Evolutionary conservation across 148 eudicot genomes (phyloP), one percentile per base, ranked within the genome.

Genomic region (Hydrangea macrophylla): DNA sequence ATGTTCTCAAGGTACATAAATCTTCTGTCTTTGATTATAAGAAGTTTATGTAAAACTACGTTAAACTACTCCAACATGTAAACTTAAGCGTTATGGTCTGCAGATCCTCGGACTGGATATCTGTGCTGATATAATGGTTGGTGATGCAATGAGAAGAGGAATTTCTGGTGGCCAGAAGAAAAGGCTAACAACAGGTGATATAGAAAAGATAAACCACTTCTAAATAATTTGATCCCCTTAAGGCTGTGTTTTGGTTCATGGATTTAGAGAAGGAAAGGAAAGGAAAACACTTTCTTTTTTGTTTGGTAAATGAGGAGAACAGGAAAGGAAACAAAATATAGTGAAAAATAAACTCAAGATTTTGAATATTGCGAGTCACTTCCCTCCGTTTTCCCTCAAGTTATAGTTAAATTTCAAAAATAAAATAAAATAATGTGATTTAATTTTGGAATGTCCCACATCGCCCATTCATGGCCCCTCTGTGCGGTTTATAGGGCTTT

Each of bases 151-250:
- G 97, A 84, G 84, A 65, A 80, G 85, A 86, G 97, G 97, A 33
- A 84, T 91, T 50, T 88, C 92, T 15, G 97, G 97, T 64, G 97
- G 94, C 42, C 92, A 90, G 62, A 90, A 90, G 81, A 88, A 81
- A 77, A 80, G 97, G 62, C 70, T 91, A 67, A 86, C 97, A 54
- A 84, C 97, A 79, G 97, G 96, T 85, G 62, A 22, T 48, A 18
- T 15, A 48, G 15, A 22, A 48, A 48, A 48, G 12, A 48, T 35
- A 48, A 48, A 48, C 23, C 53, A 15, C 15, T 1, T 42, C 53
- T 48, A 18, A 48, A 15, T 48, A 17, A 48, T 22, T 17, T 7
- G n/a, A 17, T 15, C n/a, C 53, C 53, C 17, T 22, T 48, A 5
- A 48, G 53, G 5, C 5, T 17, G n/a, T n/a, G n/a, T n/a, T n/a